These are phyloP conservation scores for Aureobasidium subglaciale DNA, from an alignment of 2,329 filamentous ascomycete genomes.

Conservation along the genomic window DNA sequence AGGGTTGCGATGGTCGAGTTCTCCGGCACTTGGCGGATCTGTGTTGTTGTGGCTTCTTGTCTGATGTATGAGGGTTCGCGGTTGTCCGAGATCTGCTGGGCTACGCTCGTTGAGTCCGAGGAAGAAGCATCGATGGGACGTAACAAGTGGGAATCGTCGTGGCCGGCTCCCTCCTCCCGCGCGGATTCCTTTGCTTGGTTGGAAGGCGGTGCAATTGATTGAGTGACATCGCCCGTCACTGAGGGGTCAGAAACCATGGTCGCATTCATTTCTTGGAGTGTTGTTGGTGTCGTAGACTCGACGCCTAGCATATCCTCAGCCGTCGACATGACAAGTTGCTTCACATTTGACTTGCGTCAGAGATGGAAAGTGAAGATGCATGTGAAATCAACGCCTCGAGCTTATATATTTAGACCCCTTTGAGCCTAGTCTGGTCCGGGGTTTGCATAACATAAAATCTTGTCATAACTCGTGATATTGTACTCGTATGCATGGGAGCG, in stretches of 20 bases:
- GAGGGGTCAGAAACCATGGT: not conserved
- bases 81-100: slow-evolving; percentile 21
- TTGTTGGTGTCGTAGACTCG: not conserved
- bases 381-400: slow-evolving; percentile 1
- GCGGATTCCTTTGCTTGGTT: not conserved
- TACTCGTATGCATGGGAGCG: not conserved
- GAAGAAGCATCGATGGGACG: not conserved
- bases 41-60: slow-evolving; percentile 22
- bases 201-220: not conserved
- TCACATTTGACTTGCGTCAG: slow-evolving; percentile 1
- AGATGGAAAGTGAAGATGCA: not conserved
- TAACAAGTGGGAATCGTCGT: slow-evolving; percentile 2
- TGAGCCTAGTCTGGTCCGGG: not conserved
- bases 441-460: not conserved
- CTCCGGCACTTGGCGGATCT: slow-evolving; percentile 7
- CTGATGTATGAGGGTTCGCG: slow-evolving; percentile 28
- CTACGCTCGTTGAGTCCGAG: not conserved
- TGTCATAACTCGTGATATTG: slow-evolving; percentile 9
- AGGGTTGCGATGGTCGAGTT: slow-evolving; percentile 17
- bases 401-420: not conserved
- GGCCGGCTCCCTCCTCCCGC: not conserved
- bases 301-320: not conserved
- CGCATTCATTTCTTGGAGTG: not conserved
- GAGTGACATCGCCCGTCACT: not conserved
- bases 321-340: not conserved